Evolutionary conservation across 2,329 filamentous ascomycete species (phyloP), one percentile per base, ranked within the genome.

Genomic region (Claviceps cyperi): DNA sequence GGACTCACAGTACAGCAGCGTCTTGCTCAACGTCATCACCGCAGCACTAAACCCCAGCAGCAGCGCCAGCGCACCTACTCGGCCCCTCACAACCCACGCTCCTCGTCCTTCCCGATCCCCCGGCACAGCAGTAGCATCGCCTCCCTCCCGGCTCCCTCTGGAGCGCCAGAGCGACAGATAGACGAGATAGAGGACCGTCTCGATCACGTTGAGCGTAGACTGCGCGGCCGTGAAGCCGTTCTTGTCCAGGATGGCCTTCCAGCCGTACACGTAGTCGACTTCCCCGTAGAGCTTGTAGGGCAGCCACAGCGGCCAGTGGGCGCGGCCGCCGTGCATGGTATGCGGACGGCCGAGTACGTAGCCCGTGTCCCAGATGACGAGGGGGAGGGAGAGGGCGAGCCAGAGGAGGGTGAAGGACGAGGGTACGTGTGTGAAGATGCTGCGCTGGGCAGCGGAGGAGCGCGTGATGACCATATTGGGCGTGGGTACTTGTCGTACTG

Each of bases 201-300:
- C 86, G 49, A 86, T 57, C 6, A 78, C 64, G 60, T 91, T 92
- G 55, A 90, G 62, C 6, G 71, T 58, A 28, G 76, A 76, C 72
- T 94, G 88, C 38, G 87, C 86, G 41, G 75, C 77, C 0, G 85
- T 86, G 67, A 94, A 95, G 37, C 88, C 87, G 61, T 81, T 80
- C 21, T 73, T 65, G 15, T 72, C 72, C 53, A 85, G 68, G 63
- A 76, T 87, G 4, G 84, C 82, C 58, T 83, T 81, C 71, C 76
- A 83, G 40, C 88, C 87, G 69, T 95, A 95, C 35, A 91, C 73
- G 64, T 89, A 73, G 66, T 95, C 89, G 56, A 94, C 72, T 47
- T 74, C 70, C 51, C 83, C 86, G 69, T 95, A 94, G 1, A 94
- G 77, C 60, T 76, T 78, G 68, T 95, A 95, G 0, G 86, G 87